Evolutionary conservation across 2,329 filamentous ascomycete species (phyloP).

Genomic region (Penicillium olsonii): DNA sequence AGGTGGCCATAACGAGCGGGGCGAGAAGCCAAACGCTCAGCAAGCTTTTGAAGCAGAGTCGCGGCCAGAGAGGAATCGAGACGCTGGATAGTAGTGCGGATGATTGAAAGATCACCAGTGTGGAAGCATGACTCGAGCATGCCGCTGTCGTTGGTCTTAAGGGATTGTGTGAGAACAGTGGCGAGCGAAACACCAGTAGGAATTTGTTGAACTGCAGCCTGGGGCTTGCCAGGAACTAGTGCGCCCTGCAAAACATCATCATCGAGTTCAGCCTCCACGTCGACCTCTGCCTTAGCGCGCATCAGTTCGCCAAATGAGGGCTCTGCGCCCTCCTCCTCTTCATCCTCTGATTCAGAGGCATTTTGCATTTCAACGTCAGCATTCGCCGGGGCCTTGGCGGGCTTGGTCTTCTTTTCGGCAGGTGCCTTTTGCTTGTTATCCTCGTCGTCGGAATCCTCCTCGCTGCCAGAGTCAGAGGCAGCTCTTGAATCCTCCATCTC

Average conservation of each 20-base stretch:
- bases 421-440: slow-evolving; percentile 17
- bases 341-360: slow-evolving; percentile 30
- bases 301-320: slow-evolving; percentile 88
- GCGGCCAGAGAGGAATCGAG: slow-evolving; percentile 83
- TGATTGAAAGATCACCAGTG: slow-evolving; percentile 71
- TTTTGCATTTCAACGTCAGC: slow-evolving; percentile 47
- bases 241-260: slow-evolving; percentile 44
- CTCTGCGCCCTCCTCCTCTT: slow-evolving; percentile 46
- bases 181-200: slow-evolving; percentile 79
- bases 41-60: slow-evolving; percentile 76
- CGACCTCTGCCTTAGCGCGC: slow-evolving; percentile 69
- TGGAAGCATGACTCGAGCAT: slow-evolving; percentile 92
- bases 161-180: slow-evolving; percentile 89
- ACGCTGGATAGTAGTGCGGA: slow-evolving; percentile 86
- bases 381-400: slow-evolving; percentile 21
- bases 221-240: slow-evolving; percentile 48
- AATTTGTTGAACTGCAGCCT: slow-evolving; percentile 53
- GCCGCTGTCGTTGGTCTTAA: slow-evolving; percentile 85
- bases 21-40: slow-evolving; percentile 80
- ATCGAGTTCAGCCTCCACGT: slow-evolving; percentile 62
- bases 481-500: slow-evolving; percentile 35
- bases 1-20: slow-evolving; percentile 87
- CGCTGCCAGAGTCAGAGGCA: slow-evolving; percentile 27
- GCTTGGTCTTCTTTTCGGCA: slow-evolving; percentile 24
- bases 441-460: slow-evolving; percentile 30